Conservation (phyloP, 257 asterid species). For the Asclepias syriaca region DNA sequence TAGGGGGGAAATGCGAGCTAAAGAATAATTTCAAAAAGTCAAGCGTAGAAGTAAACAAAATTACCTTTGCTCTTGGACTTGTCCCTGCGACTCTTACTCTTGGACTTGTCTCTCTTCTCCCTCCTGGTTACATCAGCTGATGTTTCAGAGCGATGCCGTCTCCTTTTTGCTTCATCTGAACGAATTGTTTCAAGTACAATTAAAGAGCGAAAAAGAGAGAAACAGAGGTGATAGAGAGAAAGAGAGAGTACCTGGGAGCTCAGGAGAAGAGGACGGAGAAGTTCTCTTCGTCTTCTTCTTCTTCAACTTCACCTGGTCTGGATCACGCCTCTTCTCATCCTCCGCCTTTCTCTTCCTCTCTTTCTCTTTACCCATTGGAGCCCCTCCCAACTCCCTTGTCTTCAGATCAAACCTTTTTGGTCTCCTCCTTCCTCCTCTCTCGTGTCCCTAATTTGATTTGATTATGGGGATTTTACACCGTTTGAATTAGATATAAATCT, state of each 20-base stretch:
- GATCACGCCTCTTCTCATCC: background rate
- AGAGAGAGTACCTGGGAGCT: conserved; percentile 12
- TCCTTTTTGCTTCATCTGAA: conserved; percentile 9
- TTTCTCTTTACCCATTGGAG: conserved; percentile 6
- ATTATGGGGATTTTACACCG: too few relatives aligned
- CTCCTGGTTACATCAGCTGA: conserved; percentile 2
- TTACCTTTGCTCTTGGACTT: conserved; percentile 13
- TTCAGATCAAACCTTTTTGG: too few relatives aligned
- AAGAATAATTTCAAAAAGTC: too few relatives aligned
- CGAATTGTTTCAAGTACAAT: background rate
- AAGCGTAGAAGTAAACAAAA: too few relatives aligned
- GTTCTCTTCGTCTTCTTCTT: conserved; percentile 10
- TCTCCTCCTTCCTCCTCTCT: background rate
- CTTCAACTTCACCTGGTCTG: conserved; percentile 7
- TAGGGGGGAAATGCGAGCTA: too few relatives aligned
- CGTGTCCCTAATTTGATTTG: background rate
- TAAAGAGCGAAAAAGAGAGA: background rate
- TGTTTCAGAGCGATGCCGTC: conserved; percentile 1
- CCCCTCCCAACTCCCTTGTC: background rate
- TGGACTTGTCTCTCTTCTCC: conserved; percentile 16
- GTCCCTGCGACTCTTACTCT: conserved; percentile 7
- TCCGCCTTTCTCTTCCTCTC: conserved; percentile 5
- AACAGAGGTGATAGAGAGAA: too few relatives aligned
- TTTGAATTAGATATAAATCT: too few relatives aligned
- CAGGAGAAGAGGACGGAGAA: conserved; percentile 2